These are phyloP conservation scores for Boletus semigastroideus DNA, from an alignment of 1,284 basidiomycete species.

Conservation along the genomic window DNA sequence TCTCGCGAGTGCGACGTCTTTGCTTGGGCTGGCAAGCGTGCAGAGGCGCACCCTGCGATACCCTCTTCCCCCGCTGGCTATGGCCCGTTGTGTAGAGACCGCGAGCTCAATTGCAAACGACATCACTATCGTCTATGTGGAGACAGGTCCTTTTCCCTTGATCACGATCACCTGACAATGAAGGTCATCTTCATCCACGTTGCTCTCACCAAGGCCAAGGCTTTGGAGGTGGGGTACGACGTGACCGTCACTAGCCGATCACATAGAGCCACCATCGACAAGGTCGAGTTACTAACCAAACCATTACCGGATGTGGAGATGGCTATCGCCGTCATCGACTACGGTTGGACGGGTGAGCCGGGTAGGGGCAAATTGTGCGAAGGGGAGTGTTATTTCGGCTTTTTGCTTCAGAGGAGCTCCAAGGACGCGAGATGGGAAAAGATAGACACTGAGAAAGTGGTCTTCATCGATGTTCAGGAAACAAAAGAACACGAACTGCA, in stretches of 20 bases:
- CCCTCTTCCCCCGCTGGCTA: constrained; percentile 2
- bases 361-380: neutral
- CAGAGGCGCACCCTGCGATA: neutral
- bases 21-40: neutral
- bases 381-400: constrained; percentile 2
- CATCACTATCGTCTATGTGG: neutral
- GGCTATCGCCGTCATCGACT: neutral
- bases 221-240: neutral
- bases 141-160: neutral
- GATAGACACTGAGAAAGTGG: constrained; percentile 1
- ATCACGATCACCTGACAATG: constrained; percentile 1
- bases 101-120: neutral
- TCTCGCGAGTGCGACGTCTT: constrained; percentile 8
- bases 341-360: constrained; percentile 1
- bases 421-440: neutral
- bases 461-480: constrained; percentile 1
- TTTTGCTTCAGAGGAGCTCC: constrained; percentile 1
- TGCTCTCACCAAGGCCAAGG: neutral
- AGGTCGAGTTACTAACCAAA: neutral
- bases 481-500: neutral
- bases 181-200: neutral
- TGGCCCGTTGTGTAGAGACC: neutral
- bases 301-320: neutral
- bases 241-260: neutral
- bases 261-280: neutral